Evolutionary conservation across 805 yeast genomes (phyloP).

Genomic region (Ogataea pilisensis): DNA sequence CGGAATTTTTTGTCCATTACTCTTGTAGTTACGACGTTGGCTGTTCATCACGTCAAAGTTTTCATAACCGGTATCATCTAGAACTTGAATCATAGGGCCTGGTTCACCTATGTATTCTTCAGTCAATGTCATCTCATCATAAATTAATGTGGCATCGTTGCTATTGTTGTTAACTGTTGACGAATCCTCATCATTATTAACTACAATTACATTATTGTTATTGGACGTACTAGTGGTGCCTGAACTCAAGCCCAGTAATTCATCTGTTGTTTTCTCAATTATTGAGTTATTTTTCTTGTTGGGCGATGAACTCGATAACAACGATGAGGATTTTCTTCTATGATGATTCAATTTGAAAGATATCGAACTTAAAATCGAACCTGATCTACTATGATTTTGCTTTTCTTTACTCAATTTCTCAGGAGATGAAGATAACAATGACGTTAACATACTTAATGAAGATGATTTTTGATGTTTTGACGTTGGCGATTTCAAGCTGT

Average conservation of each 20-base stretch:
- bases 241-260: slow-evolving; percentile 18
- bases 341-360: slow-evolving; percentile 25
- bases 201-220: background rate
- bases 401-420: background rate
- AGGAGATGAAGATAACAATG: background rate
- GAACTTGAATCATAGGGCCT: slow-evolving; percentile 30
- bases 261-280: slow-evolving; percentile 27
- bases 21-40: too few species aligned
- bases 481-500: slow-evolving; percentile 6
- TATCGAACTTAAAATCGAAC: slow-evolving; percentile 24
- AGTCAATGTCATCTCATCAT: slow-evolving; percentile 25
- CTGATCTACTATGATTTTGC: slow-evolving; percentile 19
- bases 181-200: background rate
- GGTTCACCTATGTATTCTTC: slow-evolving; percentile 31
- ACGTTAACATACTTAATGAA: background rate
- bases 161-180: background rate
- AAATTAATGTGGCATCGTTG: slow-evolving; percentile 23
- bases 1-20: too few species aligned
- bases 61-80: background rate
- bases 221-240: background rate
- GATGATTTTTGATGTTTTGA: slow-evolving; percentile 6
- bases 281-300: slow-evolving; percentile 15
- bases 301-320: slow-evolving; percentile 15
- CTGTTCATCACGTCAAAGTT: too few species aligned
- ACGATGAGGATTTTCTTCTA: slow-evolving; percentile 26